Conservation (phyloP, 768 basidiomycete species). For the Fibroporia radiculosa region DNA sequence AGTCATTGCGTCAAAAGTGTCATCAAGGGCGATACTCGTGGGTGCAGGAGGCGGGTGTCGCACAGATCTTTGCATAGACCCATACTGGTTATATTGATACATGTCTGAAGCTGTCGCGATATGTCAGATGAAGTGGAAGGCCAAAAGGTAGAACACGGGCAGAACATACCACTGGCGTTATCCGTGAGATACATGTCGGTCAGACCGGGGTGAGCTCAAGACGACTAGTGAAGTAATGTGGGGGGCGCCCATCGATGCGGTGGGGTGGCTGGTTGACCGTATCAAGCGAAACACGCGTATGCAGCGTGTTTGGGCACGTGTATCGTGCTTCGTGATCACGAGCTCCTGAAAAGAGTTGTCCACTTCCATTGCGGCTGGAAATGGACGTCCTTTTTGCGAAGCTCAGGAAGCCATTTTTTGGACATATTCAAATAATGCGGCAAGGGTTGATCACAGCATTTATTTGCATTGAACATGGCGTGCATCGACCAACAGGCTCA, state of each 20-base stretch:
- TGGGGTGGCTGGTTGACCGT: conserved; percentile 10
- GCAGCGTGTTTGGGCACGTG: conserved; percentile 23
- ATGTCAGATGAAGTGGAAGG: not conserved
- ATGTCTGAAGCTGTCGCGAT: not conserved
- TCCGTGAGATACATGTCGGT: conserved; percentile 15
- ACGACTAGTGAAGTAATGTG: not conserved
- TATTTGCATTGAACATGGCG: too few species aligned
- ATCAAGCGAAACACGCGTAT: conserved; percentile 20
- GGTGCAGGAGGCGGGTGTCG: conserved; percentile 10
- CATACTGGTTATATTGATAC: conserved; percentile 7
- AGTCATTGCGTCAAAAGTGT: conserved; percentile 22
- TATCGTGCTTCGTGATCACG: conserved; percentile 7
- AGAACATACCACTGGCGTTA: conserved; percentile 11
- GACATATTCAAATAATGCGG: too few species aligned
- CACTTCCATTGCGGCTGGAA: too few species aligned
- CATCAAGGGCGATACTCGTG: conserved; percentile 20
- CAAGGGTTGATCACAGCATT: too few species aligned
- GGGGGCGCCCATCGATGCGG: conserved; percentile 4
- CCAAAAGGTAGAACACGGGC: not conserved
- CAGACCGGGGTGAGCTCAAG: conserved; percentile 1
- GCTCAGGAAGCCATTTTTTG: too few species aligned
- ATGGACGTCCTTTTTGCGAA: too few species aligned
- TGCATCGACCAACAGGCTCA: too few species aligned
- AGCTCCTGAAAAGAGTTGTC: too few species aligned
- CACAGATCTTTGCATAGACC: conserved; percentile 7